Base-by-base conservation (phyloP, 768 basidiomycete species). In the Candolleomyces aberdarensis region DNA sequence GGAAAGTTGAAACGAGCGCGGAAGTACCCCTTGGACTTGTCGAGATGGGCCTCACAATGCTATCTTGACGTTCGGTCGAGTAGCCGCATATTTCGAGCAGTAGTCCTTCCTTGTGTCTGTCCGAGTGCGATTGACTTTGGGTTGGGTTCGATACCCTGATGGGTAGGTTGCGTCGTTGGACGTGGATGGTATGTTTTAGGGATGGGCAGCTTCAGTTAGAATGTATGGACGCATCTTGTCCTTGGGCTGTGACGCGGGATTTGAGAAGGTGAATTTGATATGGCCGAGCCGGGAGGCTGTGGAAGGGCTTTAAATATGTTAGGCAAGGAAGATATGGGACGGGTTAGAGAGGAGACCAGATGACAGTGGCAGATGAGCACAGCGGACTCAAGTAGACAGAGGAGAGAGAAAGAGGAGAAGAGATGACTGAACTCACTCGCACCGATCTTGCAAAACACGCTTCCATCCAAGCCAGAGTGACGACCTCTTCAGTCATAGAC, bases 281-380 rank as follows among this genome's bases (percentile, higher is more conserved):
- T 55, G 67, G 11, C 88, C 90, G 3, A 89, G 88, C 8, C 88
- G 82, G 8, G 91, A 91, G 7, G 89, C 89, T 91, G 63, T 11
- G 43, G 26, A 15, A 11, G 19, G 39, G 19, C n/a, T 41, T 44
- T 36, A 36, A 5, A 36, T 6, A 36, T 36, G 36, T 36, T 36
- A 36, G 6, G 36, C 36, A 36, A 36, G 11, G 8, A 11, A 36
- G 36, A 11, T 3, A 36, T 36, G 6, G 26, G 26, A 36, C 36
- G 6, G 36, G 6, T 36, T 6, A 36, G 36, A 46, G 44, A 5
- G 9, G n/a, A 26, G 26, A 26, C 26, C 3, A 3, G 26, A 26
- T 3, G 3, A 26, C 26, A 26, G 26, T 26, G 26, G 3, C 41
- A 5, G 41, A 43, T 1, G 41, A 5, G 41, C 41, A 5, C 13